These are phyloP conservation scores for Remersonia thermophila DNA, from an alignment of 2,329 filamentous ascomycete species.

Conservation along the genomic window DNA sequence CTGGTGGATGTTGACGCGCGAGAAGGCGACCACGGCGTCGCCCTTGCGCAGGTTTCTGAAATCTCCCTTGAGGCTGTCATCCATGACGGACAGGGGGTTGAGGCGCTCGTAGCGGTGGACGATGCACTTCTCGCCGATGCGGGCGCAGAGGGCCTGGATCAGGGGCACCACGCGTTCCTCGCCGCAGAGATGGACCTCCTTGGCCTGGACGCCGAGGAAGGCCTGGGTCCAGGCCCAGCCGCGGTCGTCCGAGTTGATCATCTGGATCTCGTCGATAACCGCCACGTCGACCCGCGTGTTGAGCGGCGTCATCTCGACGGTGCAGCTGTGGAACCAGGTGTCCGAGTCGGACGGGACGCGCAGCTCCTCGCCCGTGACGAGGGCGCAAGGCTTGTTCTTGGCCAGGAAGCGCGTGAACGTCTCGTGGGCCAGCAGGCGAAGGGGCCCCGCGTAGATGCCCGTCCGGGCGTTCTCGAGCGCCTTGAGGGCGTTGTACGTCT, in stretches of 20 bases:
- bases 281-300: slow-evolving; percentile 62
- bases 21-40: slow-evolving; percentile 83
- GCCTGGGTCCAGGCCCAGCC: slow-evolving; percentile 95
- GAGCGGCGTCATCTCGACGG: slow-evolving; percentile 74
- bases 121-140: slow-evolving; percentile 68
- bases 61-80: slow-evolving; percentile 48
- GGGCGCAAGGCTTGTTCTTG: slow-evolving; percentile 62
- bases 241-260: slow-evolving; percentile 70
- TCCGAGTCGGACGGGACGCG: slow-evolving; percentile 50
- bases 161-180: slow-evolving; percentile 73
- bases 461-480: slow-evolving; percentile 61
- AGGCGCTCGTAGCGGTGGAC: slow-evolving; percentile 77
- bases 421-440: slow-evolving; percentile 83
- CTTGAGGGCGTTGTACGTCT: slow-evolving; percentile 89
- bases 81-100: slow-evolving; percentile 59
- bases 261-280: slow-evolving; percentile 97
- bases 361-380: slow-evolving; percentile 87
- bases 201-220: slow-evolving; percentile 72
- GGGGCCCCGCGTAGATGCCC: slow-evolving; percentile 82
- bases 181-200: slow-evolving; percentile 86
- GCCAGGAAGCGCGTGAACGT: slow-evolving; percentile 80
- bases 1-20: slow-evolving; percentile 66
- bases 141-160: slow-evolving; percentile 63
- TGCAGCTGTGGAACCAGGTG: slow-evolving; percentile 64
- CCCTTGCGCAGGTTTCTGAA: slow-evolving; percentile 66